These are phyloP conservation scores for Flaveria floridana DNA, from an alignment of 140 eudicot species.

Conservation along the genomic window DNA sequence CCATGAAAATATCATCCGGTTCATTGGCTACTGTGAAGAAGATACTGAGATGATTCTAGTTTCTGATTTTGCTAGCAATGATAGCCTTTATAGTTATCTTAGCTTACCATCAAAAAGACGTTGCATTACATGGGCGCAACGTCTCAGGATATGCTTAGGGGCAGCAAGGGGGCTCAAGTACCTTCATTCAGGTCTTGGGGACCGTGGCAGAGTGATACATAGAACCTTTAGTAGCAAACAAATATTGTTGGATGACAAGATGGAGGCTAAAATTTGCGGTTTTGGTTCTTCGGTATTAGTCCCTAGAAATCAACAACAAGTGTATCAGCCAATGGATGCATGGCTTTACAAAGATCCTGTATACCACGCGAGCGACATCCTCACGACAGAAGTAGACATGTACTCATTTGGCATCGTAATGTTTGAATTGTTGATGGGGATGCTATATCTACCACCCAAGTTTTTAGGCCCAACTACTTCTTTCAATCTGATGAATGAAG, in stretches of 20 bases:
- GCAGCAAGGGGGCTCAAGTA: slow-evolving; percentile 16
- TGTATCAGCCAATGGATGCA: too few relatives aligned
- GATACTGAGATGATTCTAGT: background rate
- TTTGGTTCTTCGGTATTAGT: background rate
- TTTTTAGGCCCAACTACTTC: background rate
- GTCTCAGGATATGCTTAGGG: background rate
- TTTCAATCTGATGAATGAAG: background rate
- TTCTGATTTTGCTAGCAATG: background rate
- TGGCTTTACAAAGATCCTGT: background rate
- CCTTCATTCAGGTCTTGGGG: slow-evolving; percentile 4
- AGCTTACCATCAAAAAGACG: background rate
- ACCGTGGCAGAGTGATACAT: background rate
- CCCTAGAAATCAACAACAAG: background rate
- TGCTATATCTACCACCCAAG: background rate
- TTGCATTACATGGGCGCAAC: slow-evolving; percentile 3
- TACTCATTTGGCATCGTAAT: background rate
- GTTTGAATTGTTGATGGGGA: background rate
- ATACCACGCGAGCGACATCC: background rate
- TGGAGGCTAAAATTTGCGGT: background rate
- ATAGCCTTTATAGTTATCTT: background rate
- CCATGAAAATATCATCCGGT: slow-evolving; percentile 8
- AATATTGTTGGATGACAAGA: background rate
- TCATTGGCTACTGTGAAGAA: background rate
- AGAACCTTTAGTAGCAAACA: background rate
- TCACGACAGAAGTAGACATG: background rate